phyloP scores from a whole-genome alignment of 1,139 yeast genomes.

The Blastobotrys proliferans region DNA sequence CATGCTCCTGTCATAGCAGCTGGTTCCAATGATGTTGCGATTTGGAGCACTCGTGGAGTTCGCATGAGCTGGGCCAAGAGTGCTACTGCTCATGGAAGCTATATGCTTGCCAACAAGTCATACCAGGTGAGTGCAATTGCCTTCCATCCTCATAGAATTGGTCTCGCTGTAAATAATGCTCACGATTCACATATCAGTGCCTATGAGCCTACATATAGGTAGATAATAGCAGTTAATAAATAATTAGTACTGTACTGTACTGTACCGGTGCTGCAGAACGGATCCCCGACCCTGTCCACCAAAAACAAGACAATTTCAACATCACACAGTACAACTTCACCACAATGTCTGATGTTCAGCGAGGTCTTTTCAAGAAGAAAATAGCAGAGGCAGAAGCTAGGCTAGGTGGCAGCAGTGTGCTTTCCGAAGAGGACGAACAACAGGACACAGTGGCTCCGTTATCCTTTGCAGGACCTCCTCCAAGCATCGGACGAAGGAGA shows the following conservation, averaged over 20 bases:
- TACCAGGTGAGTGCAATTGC: slow-evolving; percentile 61
- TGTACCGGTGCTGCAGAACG: too few relatives aligned
- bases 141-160: slow-evolving; percentile 94
- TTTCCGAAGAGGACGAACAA: slow-evolving; percentile 2
- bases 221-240: too few relatives aligned
- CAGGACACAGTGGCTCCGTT: slow-evolving; percentile 11
- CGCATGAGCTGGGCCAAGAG: slow-evolving; percentile 54
- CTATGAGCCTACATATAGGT: slow-evolving; percentile 45
- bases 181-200: slow-evolving; percentile 74
- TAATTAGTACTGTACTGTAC: too few relatives aligned
- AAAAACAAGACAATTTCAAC: too few relatives aligned
- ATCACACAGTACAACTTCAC: background rate
- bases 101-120: slow-evolving; percentile 30
- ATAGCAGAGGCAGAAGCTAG: slow-evolving; percentile 14
- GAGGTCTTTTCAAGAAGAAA: slow-evolving; percentile 17
- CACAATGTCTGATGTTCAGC: slow-evolving; percentile 16
- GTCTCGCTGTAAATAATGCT: slow-evolving; percentile 79
- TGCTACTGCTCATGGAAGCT: slow-evolving; percentile 15
- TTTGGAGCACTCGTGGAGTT: slow-evolving; percentile 87
- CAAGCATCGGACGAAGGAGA: slow-evolving; percentile 3
- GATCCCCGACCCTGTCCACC: too few relatives aligned
- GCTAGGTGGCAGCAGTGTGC: too few relatives aligned
- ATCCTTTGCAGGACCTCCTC: slow-evolving; percentile 7
- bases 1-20: slow-evolving; percentile 93
- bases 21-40: slow-evolving; percentile 74